These are phyloP conservation scores for Citrus sinensis DNA, from an alignment of 345 rosid genomes.

Conservation along the genomic window DNA sequence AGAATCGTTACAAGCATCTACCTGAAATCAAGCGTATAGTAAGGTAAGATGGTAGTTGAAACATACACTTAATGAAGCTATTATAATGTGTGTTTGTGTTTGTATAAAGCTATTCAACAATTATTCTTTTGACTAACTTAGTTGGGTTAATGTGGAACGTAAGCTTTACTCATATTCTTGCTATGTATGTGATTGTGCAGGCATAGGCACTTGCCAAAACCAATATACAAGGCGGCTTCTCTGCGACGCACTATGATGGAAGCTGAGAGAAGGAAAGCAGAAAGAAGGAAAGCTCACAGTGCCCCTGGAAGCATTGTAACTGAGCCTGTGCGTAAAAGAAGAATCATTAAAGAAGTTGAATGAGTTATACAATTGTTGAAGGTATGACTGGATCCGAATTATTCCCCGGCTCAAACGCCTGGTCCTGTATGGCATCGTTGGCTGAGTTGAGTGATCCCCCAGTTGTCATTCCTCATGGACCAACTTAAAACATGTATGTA, in stretches of 20 bases:
- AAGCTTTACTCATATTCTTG: neutral
- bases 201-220: slow-evolving; percentile 87
- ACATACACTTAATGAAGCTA: neutral
- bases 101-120: neutral
- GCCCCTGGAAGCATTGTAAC: slow-evolving; percentile 67
- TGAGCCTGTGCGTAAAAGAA: slow-evolving; percentile 57
- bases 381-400: neutral
- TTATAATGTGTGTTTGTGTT: neutral
- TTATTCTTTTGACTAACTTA: neutral
- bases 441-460: neutral
- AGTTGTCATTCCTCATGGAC: no score
- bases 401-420: neutral
- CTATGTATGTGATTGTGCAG: slow-evolving; percentile 39
- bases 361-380: slow-evolving; percentile 22
- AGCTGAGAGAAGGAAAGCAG: slow-evolving; percentile 71
- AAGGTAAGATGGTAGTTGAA: slow-evolving; percentile 43
- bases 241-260: slow-evolving; percentile 49
- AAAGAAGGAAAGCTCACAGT: slow-evolving; percentile 85
- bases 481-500: neutral
- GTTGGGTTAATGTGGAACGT: neutral
- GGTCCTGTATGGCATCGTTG: neutral
- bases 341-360: slow-evolving; percentile 77
- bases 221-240: slow-evolving; percentile 65
- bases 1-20: slow-evolving; percentile 86
- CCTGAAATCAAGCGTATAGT: slow-evolving; percentile 84